These are phyloP conservation scores for Aspergillus viridinutans DNA, from an alignment of 2,329 filamentous ascomycete genomes.

Conservation along the genomic window DNA sequence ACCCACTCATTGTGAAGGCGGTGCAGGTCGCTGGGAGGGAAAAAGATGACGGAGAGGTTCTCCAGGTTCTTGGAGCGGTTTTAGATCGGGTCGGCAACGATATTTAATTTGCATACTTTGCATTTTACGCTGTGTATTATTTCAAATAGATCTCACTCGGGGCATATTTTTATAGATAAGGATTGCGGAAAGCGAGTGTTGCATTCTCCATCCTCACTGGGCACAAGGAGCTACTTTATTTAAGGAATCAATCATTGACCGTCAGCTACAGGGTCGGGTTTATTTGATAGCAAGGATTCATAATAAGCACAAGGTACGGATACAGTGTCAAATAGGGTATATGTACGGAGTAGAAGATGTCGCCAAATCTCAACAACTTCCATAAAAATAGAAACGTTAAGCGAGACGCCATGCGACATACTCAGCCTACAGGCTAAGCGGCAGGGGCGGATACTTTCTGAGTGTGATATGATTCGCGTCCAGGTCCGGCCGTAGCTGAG, in stretches of 20 bases:
- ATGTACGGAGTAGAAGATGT: slow-evolving; percentile 8
- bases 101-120: not conserved
- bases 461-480: slow-evolving; percentile 19
- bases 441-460: slow-evolving; percentile 22
- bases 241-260: not conserved
- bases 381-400: slow-evolving; percentile 3
- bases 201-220: not conserved
- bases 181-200: not conserved
- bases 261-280: not conserved
- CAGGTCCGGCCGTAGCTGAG: slow-evolving; percentile 31
- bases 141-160: not conserved
- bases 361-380: slow-evolving; percentile 1
- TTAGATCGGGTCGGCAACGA: slow-evolving; percentile 56
- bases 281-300: not conserved
- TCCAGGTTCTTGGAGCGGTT: slow-evolving; percentile 54
- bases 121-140: not conserved
- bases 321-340: not conserved
- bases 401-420: not conserved
- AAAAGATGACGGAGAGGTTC: slow-evolving; percentile 33
- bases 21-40: slow-evolving; percentile 40
- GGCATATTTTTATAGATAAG: not conserved
- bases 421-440: slow-evolving; percentile 15
- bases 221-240: not conserved
- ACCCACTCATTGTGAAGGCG: slow-evolving; percentile 58
- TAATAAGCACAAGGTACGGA: not conserved